A percentile compares a stretch with the other conserved stretches of the same genome.
Evolutionary conservation across 129 eudicot species (phyloP).

Genomic region (sunflower (Helianthus annuus)): DNA sequence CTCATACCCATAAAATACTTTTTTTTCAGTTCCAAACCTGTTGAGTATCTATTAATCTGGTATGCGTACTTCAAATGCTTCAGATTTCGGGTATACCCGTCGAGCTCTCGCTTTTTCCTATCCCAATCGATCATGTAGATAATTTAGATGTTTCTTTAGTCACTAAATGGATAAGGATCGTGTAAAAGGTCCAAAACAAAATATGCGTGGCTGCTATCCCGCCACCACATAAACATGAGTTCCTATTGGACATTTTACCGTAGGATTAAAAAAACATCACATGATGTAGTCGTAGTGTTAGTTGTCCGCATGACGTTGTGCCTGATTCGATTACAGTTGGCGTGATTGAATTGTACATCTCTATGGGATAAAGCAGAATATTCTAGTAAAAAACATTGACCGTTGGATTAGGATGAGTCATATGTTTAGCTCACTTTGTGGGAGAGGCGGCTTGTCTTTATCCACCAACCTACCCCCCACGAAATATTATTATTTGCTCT

Average conservation of each 20-base stretch:
- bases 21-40: no score
- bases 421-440: slow-evolving; percentile 20
- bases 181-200: not conserved
- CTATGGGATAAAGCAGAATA: slow-evolving; percentile 34
- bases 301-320: slow-evolving; percentile 12
- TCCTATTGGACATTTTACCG: slow-evolving; percentile 32
- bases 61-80: no score
- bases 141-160: no score
- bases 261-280: slow-evolving; percentile 19
- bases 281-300: not conserved
- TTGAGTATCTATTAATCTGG: no score
- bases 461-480: slow-evolving; percentile 18
- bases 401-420: slow-evolving; percentile 29
- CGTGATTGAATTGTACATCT: slow-evolving; percentile 45
- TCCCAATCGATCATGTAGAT: no score
- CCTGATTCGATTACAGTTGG: slow-evolving; percentile 33
- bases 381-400: slow-evolving; percentile 10
- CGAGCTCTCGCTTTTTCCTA: no score
- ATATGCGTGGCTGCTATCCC: slow-evolving; percentile 22
- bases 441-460: slow-evolving; percentile 56
- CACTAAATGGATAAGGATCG: slow-evolving; percentile 24
- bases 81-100: no score
- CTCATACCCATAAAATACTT: no score
- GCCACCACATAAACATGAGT: slow-evolving; percentile 19
- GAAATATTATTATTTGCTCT: not conserved